Evolutionary conservation across 805 yeast genomes (phyloP), one percentile per base, ranked within the genome.

Genomic region (Starmera amethionina): DNA sequence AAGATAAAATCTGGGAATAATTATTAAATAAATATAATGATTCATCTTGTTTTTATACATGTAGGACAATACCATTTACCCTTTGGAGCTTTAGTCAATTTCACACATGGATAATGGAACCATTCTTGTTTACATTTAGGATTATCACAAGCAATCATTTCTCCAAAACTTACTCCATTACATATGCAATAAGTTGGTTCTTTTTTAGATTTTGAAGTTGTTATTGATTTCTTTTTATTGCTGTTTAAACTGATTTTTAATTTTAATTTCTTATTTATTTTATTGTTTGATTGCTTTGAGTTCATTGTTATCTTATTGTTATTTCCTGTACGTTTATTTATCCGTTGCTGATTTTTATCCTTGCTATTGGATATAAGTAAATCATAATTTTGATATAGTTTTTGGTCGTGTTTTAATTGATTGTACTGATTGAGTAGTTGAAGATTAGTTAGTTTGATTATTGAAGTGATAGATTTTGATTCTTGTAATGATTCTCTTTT

Each of bases 71-170:
- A 78, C 94, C 94, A 83, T 42, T 76, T 77, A 30, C 74, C 80
- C 4, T 50, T 52, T 7, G 89, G 88, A 2, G 82, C 79, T 15
- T 68, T 63, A 5, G 69, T 67, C 22, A 83, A 61, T 0, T 85
- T 86, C 32, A 83, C 81, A 62, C 94, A 84, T 33, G 72, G 68
- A 66, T 82, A 82, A 60, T 84, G 94, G 55, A 80, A 84, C 94
- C 93, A 83, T 52, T 79, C 87, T 31, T 61, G 68, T 43, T 74
- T 65, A 61, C 97, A 89, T 31, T 74, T 70, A 3, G 69, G 69
- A 49, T 85, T 77, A 56, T 89, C 97, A 60, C 97, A 90, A 0
- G 90, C 96, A 46, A 90, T 73, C 97, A 90, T 90, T 39, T 74
- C 75, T 1, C 97, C 97, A 41, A 53, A 61, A 7, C 75, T 67